Conservation (phyloP, 2,329 filamentous ascomycete species). For the Gyromitra esculenta region DNA sequence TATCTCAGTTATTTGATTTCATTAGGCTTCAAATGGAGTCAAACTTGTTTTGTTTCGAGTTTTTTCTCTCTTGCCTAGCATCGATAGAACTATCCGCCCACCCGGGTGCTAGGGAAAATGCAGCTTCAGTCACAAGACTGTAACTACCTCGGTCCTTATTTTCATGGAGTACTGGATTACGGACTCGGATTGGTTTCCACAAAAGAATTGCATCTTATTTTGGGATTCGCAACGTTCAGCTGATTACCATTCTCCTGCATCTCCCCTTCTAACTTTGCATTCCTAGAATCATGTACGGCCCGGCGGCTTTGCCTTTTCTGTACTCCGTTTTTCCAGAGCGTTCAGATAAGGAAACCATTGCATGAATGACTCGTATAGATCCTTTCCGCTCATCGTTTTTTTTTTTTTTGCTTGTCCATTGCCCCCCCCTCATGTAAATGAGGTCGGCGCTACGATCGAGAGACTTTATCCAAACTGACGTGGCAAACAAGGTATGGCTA, state of each 20-base stretch:
- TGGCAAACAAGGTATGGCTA: slow-evolving; percentile 55
- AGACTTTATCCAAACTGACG: slow-evolving; percentile 55
- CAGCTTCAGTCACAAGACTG: slow-evolving; percentile 55
- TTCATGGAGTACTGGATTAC: slow-evolving; percentile 44
- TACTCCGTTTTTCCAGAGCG: slow-evolving; percentile 50
- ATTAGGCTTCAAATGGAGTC: slow-evolving; percentile 45
- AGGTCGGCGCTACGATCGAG: slow-evolving; percentile 54
- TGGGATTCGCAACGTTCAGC: slow-evolving; percentile 52
- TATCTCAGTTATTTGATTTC: slow-evolving; percentile 48
- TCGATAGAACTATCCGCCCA: slow-evolving; percentile 45
- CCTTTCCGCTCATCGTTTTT: slow-evolving; percentile 53
- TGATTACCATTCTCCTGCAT: slow-evolving; percentile 54
- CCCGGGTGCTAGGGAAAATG: slow-evolving; percentile 50
- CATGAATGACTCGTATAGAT: slow-evolving; percentile 56
- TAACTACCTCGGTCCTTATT: slow-evolving; percentile 52
- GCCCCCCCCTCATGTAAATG: slow-evolving; percentile 52
- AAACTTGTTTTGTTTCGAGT: slow-evolving; percentile 50
- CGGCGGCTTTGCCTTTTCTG: slow-evolving; percentile 54
- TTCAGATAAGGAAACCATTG: slow-evolving; percentile 55
- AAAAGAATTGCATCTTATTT: slow-evolving; percentile 54
- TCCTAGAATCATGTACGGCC: slow-evolving; percentile 48
- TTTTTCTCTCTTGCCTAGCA: slow-evolving; percentile 39
- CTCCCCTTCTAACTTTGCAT: slow-evolving; percentile 51
- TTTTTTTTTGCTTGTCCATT: slow-evolving; percentile 51
- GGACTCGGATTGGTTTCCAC: slow-evolving; percentile 54